These are phyloP conservation scores for Exsudoporus frostii DNA, from an alignment of 768 basidiomycete genomes.

Conservation along the genomic window DNA sequence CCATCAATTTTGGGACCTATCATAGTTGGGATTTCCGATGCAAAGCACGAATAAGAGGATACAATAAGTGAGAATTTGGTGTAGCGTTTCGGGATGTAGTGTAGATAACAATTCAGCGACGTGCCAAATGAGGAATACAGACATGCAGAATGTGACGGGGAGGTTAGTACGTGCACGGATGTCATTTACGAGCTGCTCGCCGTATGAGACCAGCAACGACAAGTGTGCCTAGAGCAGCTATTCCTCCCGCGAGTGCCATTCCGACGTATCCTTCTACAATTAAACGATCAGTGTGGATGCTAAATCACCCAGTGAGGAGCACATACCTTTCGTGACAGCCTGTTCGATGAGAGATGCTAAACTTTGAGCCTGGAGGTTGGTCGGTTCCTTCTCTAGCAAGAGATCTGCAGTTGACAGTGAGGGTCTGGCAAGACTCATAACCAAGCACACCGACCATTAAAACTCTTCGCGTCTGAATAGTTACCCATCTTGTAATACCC, in stretches of 20 bases:
- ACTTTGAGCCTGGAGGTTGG: conserved; percentile 90
- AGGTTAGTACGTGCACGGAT: conserved; percentile 12
- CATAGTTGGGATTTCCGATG: conserved; percentile 7
- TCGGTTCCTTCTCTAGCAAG: conserved; percentile 87
- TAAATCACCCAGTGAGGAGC: not conserved
- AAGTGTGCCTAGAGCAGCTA: conserved; percentile 78
- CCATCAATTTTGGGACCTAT: conserved; percentile 11
- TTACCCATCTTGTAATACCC: conserved; percentile 97
- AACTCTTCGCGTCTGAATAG: conserved; percentile 86
- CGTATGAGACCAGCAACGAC: conserved; percentile 76
- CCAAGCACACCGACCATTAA: conserved; percentile 67
- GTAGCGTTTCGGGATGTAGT: conserved; percentile 7
- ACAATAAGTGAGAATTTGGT: conserved; percentile 27
- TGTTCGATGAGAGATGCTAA: conserved; percentile 82
- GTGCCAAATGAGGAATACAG: conserved; percentile 11
- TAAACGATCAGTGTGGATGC: not conserved
- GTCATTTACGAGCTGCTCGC: conserved; percentile 62
- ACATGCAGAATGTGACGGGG: conserved; percentile 9
- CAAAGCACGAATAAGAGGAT: conserved; percentile 12
- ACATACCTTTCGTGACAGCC: conserved; percentile 74
- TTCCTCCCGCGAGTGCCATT: conserved; percentile 92
- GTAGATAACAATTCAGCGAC: conserved; percentile 11
- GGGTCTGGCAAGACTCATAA: not conserved
- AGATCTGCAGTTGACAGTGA: conserved; percentile 49
- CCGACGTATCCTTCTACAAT: conserved; percentile 93